Percentiles rank a stretch among this genome's conserved stretches.
These are phyloP conservation scores for Cladosporium sp. DNA, from an alignment of 2,329 filamentous ascomycete species.

Conservation along the genomic window DNA sequence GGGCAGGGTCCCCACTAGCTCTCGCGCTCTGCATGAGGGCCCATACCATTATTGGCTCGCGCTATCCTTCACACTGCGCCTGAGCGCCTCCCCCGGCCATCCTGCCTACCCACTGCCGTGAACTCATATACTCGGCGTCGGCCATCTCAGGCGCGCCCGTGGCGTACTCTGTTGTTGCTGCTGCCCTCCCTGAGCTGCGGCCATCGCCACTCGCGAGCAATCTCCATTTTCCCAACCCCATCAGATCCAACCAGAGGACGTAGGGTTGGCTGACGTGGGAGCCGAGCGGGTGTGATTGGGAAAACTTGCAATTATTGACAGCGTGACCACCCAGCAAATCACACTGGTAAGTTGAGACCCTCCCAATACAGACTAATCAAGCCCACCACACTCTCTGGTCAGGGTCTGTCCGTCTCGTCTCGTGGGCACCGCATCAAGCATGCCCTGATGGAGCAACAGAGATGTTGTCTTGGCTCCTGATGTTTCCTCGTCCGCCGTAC, in stretches of 20 bases:
- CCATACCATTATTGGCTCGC: constrained; percentile 12
- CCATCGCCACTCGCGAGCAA: not conserved
- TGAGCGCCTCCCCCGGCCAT: constrained; percentile 3
- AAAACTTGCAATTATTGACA: not conserved
- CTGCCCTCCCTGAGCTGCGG: constrained; percentile 4
- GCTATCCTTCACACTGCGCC: constrained; percentile 2
- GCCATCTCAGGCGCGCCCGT: constrained; percentile 11
- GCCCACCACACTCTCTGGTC: not conserved
- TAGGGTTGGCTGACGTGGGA: constrained; percentile 12
- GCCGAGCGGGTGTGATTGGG: constrained; percentile 4
- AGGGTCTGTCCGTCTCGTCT: not conserved
- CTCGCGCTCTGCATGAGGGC: constrained; percentile 4
- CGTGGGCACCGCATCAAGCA: not conserved
- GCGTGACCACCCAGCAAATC: constrained; percentile 5
- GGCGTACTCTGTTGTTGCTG: not conserved
- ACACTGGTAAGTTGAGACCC: not conserved
- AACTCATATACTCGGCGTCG: constrained; percentile 6
- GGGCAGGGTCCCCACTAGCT: constrained; percentile 7
- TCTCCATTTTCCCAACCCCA: not conserved
- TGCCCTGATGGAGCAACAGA: not conserved
- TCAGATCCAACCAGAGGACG: not conserved
- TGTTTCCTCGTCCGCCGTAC: too few relatives aligned
- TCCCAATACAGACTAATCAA: too few relatives aligned
- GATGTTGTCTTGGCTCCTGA: not conserved
- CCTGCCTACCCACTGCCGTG: not conserved